Evolutionary conservation across 768 basidiomycete species (phyloP).

Genomic region (Termitomyces sp.): DNA sequence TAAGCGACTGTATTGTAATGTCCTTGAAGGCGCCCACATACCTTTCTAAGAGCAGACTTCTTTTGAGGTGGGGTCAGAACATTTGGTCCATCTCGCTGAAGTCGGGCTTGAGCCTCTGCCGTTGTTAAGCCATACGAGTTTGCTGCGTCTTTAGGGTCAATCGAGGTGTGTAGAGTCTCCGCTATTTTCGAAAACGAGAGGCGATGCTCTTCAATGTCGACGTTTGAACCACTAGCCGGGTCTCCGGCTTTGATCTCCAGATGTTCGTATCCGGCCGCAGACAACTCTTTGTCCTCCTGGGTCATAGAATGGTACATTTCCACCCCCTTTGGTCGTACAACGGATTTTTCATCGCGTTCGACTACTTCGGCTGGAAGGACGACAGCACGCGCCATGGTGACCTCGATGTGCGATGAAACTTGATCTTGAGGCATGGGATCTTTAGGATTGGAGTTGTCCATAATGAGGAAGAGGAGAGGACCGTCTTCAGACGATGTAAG

Average conservation of each 20-base stretch:
- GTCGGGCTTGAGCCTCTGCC: slow-evolving; percentile 46
- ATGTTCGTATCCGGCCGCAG: slow-evolving; percentile 65
- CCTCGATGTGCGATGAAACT: slow-evolving; percentile 19
- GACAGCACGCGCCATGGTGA: slow-evolving; percentile 36
- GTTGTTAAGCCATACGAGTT: slow-evolving; percentile 44
- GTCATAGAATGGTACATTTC: slow-evolving; percentile 61
- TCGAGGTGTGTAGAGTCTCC: slow-evolving; percentile 37
- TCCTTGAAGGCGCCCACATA: slow-evolving; percentile 16
- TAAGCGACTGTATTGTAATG: not conserved
- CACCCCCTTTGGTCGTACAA: slow-evolving; percentile 42
- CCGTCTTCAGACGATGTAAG: not conserved
- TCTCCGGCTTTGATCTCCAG: slow-evolving; percentile 32
- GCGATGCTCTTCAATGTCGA: slow-evolving; percentile 56
- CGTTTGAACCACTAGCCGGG: slow-evolving; percentile 27
- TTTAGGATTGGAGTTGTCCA: slow-evolving; percentile 15
- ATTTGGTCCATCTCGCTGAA: slow-evolving; percentile 55
- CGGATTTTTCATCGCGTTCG: slow-evolving; percentile 33
- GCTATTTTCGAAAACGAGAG: slow-evolving; percentile 36
- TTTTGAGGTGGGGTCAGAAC: slow-evolving; percentile 63
- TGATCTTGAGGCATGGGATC: slow-evolving; percentile 11
- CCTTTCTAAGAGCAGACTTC: slow-evolving; percentile 61
- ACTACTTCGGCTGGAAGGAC: slow-evolving; percentile 41
- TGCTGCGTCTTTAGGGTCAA: slow-evolving; percentile 48
- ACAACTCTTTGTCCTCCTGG: slow-evolving; percentile 61
- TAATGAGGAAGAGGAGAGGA: not conserved